Evolutionary conservation across 768 basidiomycete genomes (phyloP), one percentile per base, ranked within the genome.

Genomic region (Termitomyces sp.): DNA sequence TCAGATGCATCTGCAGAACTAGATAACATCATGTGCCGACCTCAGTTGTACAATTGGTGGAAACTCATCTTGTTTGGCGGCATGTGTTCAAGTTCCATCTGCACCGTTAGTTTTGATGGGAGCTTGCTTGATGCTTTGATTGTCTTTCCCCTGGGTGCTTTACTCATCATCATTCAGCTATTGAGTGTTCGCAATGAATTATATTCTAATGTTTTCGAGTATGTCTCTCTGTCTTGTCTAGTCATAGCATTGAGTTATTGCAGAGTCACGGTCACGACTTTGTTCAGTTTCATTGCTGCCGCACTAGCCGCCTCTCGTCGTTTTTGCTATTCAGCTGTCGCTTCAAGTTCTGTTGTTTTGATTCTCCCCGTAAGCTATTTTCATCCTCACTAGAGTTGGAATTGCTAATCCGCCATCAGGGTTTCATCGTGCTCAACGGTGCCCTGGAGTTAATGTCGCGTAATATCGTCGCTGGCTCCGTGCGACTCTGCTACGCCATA

Each of bases 391-490:
- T 20, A 7, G 12, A 33, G 35, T 53, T 75, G 72, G 25, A 13
- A 42, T 10, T 15, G 29, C 12, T 38, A 11, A 52, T 20, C 22
- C 1, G 5, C 11, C 12, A 12, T 31, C 27, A 74, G 71, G 87
- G 88, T 7, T 86, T 86, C 56, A 81, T 88, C 48, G 83, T 89
- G 10, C 77, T 89, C 13, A 79, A 75, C 61, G 93, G 88, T 46
- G 79, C 85, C 11, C 81, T 94, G 29, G 92, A 94, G 64, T 71
- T 93, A 20, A 82, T 89, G 55, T 87, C 89, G 3, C 81, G 90
- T 16, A 89, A 89, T 57, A 86, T 95, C 62, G 83, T 92, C 29
- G 77, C 89, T 0, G 91, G 93, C n/a, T 86, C 89, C 11, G 91
- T 94, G 31, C 79, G 90, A 36, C 75, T 94, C 15, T 89, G 88